A percentile compares a stretch with the other conserved stretches of the same genome.
Conservation (phyloP, 176 grass and related monocot genomes). For the Canna indica region DNA sequence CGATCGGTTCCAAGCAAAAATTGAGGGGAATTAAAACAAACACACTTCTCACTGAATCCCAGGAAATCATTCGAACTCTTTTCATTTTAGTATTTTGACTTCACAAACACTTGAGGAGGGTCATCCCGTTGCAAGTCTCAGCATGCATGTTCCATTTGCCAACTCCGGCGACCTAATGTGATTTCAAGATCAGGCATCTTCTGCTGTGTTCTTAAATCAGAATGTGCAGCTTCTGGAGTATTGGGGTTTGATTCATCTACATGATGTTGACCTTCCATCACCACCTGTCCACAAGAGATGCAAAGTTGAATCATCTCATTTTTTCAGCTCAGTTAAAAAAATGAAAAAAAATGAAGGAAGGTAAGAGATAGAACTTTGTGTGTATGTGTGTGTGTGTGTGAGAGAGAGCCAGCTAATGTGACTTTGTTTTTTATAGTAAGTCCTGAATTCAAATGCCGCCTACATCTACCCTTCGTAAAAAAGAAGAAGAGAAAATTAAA, state of each 20-base stretch:
- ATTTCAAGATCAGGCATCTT: conserved; percentile 62
- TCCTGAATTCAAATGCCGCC: too few species aligned
- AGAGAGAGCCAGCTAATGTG: too few species aligned
- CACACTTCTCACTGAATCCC: background rate
- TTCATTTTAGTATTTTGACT: too few species aligned
- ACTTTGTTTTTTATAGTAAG: too few species aligned
- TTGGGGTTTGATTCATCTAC: conserved; percentile 9
- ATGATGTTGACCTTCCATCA: background rate
- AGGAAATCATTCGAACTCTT: background rate
- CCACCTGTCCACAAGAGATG: background rate
- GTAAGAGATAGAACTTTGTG: too few species aligned
- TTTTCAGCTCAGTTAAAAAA: too few species aligned
- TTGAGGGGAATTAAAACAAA: background rate
- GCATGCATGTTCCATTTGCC: conserved; percentile 30
- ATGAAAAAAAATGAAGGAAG: too few species aligned
- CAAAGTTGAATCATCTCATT: background rate
- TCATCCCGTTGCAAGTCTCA: conserved; percentile 39
- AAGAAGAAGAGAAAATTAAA: too few species aligned
- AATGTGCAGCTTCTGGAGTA: background rate
- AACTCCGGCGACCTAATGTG: conserved; percentile 61
- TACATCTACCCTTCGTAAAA: too few species aligned
- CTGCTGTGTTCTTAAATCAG: conserved; percentile 6
- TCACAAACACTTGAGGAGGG: conserved; percentile 26
- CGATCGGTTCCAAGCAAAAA: background rate
- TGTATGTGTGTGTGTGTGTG: too few species aligned